phyloP scores from a whole-genome alignment of 352 stramenopile species.

The Pythium angustatum region DNA sequence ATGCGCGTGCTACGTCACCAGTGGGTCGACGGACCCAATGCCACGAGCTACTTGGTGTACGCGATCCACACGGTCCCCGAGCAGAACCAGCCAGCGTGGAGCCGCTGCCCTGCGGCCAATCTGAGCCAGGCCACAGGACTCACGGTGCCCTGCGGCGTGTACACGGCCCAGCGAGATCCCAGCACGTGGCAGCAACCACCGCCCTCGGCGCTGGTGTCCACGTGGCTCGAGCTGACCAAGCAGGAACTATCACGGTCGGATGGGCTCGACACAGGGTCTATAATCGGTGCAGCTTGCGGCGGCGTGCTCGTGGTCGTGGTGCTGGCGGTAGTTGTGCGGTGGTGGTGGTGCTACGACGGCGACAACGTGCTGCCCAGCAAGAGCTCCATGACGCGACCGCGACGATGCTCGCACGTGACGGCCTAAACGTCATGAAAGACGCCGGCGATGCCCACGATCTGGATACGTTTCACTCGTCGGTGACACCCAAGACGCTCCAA shows the following conservation, averaged over 20 bases:
- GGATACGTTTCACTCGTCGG: slow-evolving; percentile 12
- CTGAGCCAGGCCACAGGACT: slow-evolving; percentile 8
- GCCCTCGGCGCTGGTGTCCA: slow-evolving; percentile 14
- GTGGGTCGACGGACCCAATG: slow-evolving; percentile 22
- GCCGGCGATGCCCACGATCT: background rate
- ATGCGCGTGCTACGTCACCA: slow-evolving; percentile 24
- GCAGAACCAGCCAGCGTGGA: slow-evolving; percentile 16
- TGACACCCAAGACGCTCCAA: slow-evolving; percentile 5
- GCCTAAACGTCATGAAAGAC: background rate
- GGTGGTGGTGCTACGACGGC: background rate
- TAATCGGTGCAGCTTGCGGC: background rate
- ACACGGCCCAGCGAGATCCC: slow-evolving; percentile 4
- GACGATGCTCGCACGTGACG: background rate
- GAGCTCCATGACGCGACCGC: background rate
- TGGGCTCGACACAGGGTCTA: background rate
- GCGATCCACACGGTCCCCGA: slow-evolving; percentile 32
- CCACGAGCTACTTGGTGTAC: slow-evolving; percentile 24
- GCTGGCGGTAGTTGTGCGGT: background rate
- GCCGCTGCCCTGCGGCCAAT: background rate
- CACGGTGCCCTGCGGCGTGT: slow-evolving; percentile 31
- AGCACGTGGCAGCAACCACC: slow-evolving; percentile 22
- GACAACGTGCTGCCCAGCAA: background rate
- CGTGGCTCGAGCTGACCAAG: slow-evolving; percentile 22
- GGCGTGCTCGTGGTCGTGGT: background rate
- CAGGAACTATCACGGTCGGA: background rate